These are phyloP conservation scores for Wallacemonas rigidus DNA, from an alignment of 208 protist genomes.

Conservation along the genomic window DNA sequence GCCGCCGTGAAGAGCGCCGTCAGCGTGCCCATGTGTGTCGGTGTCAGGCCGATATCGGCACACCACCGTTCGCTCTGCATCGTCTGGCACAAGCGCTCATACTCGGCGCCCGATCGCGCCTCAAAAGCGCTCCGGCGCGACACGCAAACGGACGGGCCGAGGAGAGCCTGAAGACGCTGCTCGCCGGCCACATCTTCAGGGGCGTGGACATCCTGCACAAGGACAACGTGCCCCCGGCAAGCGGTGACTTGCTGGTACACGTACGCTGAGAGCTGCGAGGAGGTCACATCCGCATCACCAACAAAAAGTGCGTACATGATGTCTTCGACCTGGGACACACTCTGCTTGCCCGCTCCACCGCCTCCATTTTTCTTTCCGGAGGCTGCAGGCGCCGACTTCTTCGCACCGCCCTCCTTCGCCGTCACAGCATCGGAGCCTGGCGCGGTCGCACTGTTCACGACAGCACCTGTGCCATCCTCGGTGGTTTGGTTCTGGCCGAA, in stretches of 20 bases:
- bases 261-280: slow-evolving; percentile 74
- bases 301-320: slow-evolving; percentile 66
- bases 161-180: slow-evolving; percentile 46
- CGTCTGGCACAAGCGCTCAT: background rate
- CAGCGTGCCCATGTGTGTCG: slow-evolving; percentile 22
- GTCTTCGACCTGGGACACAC: slow-evolving; percentile 16
- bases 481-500: background rate
- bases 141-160: slow-evolving; percentile 25
- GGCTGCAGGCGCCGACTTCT: background rate
- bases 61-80: background rate
- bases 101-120: background rate
- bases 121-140: slow-evolving; percentile 29
- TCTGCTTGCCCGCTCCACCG: slow-evolving; percentile 16
- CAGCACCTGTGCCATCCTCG: background rate
- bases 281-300: slow-evolving; percentile 65
- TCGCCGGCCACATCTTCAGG: slow-evolving; percentile 42
- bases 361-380: slow-evolving; percentile 9
- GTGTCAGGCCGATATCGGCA: background rate
- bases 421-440: background rate
- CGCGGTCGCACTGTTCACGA: too few relatives aligned
- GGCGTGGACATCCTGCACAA: slow-evolving; percentile 75
- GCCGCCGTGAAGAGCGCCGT: slow-evolving; percentile 10
- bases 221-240: slow-evolving; percentile 39
- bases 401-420: background rate
- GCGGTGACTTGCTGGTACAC: slow-evolving; percentile 57